phyloP scores from a whole-genome alignment of 257 asterid genomes.

The Jasminum sambac region DNA sequence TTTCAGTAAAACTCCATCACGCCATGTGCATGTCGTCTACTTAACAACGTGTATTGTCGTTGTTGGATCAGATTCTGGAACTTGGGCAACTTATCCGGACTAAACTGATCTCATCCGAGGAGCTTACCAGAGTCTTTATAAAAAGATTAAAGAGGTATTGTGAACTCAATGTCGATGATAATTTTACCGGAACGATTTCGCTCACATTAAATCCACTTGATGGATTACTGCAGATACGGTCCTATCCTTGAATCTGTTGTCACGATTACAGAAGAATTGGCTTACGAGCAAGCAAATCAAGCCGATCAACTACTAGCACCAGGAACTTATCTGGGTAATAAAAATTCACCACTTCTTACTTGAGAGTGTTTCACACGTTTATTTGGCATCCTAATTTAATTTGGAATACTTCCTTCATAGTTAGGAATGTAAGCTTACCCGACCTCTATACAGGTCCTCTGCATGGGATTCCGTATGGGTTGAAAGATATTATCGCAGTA shows the following conservation, averaged over 20 bases:
- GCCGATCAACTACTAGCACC: conserved; percentile 74
- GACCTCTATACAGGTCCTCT: conserved; percentile 66
- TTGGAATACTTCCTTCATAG: not conserved
- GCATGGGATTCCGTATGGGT: conserved; percentile 94
- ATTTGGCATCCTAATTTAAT: not conserved
- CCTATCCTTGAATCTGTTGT: conserved; percentile 83
- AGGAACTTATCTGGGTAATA: conserved; percentile 64
- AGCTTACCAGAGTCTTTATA: conserved; percentile 64
- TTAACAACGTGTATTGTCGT: not conserved
- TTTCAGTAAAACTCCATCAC: not conserved
- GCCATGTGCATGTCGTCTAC: not conserved
- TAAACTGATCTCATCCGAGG: conserved; percentile 69
- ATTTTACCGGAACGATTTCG: not conserved
- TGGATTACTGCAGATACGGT: conserved; percentile 52
- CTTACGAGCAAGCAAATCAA: conserved; percentile 70
- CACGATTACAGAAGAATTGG: conserved; percentile 87
- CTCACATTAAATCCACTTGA: conserved; percentile 6
- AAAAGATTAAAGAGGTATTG: conserved; percentile 70
- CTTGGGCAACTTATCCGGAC: conserved; percentile 74
- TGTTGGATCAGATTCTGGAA: conserved; percentile 67
- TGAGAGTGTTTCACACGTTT: not conserved
- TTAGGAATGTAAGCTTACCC: conserved; percentile 6
- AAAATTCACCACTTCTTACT: not conserved
- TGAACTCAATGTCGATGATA: not conserved
- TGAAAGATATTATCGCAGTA: conserved; percentile 91